Evolutionary conservation across 768 basidiomycete species (phyloP), one percentile per base, ranked within the genome.

Genomic region (Trametes cubensis): DNA sequence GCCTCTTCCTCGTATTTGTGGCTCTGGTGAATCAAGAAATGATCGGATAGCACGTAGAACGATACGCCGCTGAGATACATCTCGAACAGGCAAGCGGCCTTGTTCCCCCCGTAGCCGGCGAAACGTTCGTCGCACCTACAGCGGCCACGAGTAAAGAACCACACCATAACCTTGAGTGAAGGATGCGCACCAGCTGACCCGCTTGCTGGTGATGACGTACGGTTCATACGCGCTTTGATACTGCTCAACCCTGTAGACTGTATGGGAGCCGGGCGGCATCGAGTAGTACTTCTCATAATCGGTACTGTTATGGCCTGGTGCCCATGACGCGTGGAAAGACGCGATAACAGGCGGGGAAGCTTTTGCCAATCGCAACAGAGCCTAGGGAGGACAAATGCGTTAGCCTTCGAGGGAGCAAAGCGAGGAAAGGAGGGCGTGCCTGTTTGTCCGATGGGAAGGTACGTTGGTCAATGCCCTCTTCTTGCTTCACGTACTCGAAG

Each of bases 121-220:
- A 95, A 95, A 38, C 92, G 84, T 71, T 94, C 92, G 68, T 95
- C 92, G 69, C 93, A 95, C 92, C 92, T 93, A 30, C n/a, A 13
- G 23, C 20, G 23, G 26, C 45, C 40, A 58, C 21, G 58, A 48
- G 52, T 60, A 41, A 40, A 45, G 59, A 57, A 62, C 64, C 3
- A 17, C 55, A 41, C 42, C 58, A 26, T 30, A 42, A 21, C 25
- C 23, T 57, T 26, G 28, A 56, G 47, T 41, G 63, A 39, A 21
- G 30, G 14, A 68, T 14, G 49, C 79, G 40, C 65, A 90, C 90
- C 91, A 94, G 23, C 89, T 84, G 84, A 65, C 90, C 81, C 67
- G 64, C 64, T 87, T 90, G 74, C 83, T 88, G 70, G 91, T 89
- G 49, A 95, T 85, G 45, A 94, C 81, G 69, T 95, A 95, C 17